Base-by-base conservation (phyloP, 1,284 basidiomycete genomes). In the Puccinia triticina region DNA sequence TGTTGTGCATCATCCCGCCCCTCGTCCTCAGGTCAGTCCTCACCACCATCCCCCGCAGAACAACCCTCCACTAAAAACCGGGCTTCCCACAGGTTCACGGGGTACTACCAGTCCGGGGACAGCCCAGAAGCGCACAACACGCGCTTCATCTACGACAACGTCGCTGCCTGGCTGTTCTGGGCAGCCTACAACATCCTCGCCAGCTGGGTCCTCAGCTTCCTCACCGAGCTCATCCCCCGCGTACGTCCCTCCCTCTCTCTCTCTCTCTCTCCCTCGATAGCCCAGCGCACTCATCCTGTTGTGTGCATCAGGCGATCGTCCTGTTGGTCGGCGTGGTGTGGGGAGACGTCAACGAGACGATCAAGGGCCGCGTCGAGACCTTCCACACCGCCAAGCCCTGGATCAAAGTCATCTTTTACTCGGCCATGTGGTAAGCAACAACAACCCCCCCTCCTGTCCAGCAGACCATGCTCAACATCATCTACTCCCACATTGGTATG, bases 131-230 rank as follows among this genome's bases (percentile, higher is more conserved):
- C 53, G 23, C 1, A 1, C 3, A 71, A 40, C 14, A 29, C 71
- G 14, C 57, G 72, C 34, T 75, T 53, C 26, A 50, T 82, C 43
- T 74, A 82, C 57, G 89, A 91, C 83, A 93, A 92, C 85, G 87
- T 93, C 73, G 89, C 92, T 84, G 91, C 92, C 14, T 93, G 92
- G 92, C 88, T 93, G 8, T 92, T 92, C 86, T 93, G 92, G 92
- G 90, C 90, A 12, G 92, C 92, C 2, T 89, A 91, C 50, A 93
- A 93, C 86, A 87, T 93, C 75, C 87, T 92, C 82, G 89, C 92
- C 75, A 93, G 92, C 2, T 93, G 92, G 92, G 69, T 72, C 11
- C 46, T 82, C 43, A 37, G 75, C 61, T 48, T 82, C n/a, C 18
- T 82, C 21, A 72, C 53, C 26, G 79, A 82, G 50, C 40, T 82